These are phyloP conservation scores for Urostyla sp. DNA, from an alignment of 73 alveolate species.

Conservation along the genomic window DNA sequence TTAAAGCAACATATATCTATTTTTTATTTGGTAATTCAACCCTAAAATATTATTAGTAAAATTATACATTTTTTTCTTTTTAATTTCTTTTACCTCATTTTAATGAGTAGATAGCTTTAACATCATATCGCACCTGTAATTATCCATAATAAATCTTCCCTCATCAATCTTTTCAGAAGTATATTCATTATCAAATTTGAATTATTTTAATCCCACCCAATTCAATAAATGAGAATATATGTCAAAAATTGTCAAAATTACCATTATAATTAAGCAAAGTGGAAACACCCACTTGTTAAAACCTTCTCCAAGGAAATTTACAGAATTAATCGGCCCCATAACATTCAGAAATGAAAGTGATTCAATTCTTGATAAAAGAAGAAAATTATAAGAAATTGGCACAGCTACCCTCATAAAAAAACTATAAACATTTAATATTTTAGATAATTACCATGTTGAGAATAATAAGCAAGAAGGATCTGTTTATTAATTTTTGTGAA, in stretches of 20 bases:
- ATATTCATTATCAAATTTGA: slow-evolving; percentile 15
- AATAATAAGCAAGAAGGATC: slow-evolving; percentile 35
- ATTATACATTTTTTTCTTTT: too few relatives aligned
- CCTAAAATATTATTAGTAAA: too few relatives aligned
- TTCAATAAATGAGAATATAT: slow-evolving; percentile 4
- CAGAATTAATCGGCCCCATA: slow-evolving; percentile 43
- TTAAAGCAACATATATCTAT: too few relatives aligned
- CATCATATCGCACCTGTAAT: too few relatives aligned
- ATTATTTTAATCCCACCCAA: slow-evolving; percentile 43
- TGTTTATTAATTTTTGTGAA: slow-evolving; percentile 21
- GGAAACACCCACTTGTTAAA: slow-evolving; percentile 53
- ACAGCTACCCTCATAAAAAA: slow-evolving; percentile 35
- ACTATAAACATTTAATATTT: too few relatives aligned
- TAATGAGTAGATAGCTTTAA: too few relatives aligned
- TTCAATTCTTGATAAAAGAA: slow-evolving; percentile 14
- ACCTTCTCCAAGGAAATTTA: slow-evolving; percentile 11
- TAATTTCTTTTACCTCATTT: too few relatives aligned
- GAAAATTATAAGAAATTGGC: slow-evolving; percentile 24
- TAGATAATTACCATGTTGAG: too few relatives aligned
- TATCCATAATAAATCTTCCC: slow-evolving; percentile 34
- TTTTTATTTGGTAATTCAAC: too few relatives aligned
- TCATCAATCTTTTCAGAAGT: slow-evolving; percentile 34
- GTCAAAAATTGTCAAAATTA: slow-evolving; percentile 29
- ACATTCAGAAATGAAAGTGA: slow-evolving; percentile 13
- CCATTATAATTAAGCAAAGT: slow-evolving; percentile 36